These are phyloP conservation scores for Mortierella sp. DNA, from an alignment of 371 early-diverging fungal genomes.

Conservation along the genomic window DNA sequence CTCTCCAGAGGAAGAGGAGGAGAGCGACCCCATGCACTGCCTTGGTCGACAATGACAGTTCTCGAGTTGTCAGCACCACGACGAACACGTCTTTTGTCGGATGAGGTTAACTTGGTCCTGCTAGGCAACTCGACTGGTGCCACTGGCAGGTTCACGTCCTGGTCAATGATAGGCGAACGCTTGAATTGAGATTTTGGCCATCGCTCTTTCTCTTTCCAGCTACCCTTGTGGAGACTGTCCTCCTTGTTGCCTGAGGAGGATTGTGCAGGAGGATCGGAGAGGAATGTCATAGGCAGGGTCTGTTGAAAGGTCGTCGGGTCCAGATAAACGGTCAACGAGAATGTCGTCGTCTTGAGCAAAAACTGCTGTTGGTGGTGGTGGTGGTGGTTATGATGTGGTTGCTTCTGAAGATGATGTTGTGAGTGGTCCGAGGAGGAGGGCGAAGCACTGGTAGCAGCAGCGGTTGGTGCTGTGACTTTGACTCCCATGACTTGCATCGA, in stretches of 20 bases:
- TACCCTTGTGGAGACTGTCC: not conserved
- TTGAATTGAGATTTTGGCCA: not conserved
- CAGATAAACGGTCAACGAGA: constrained; percentile 36
- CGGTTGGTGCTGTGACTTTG: constrained; percentile 4
- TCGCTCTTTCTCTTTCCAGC: not conserved
- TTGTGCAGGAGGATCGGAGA: constrained; percentile 18
- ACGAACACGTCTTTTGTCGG: not conserved
- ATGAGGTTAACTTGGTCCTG: not conserved
- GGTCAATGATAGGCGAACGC: not conserved
- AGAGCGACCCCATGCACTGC: not conserved
- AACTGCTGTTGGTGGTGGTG: constrained; percentile 9
- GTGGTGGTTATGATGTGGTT: not conserved
- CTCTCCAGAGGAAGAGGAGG: not conserved
- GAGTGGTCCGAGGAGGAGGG: not conserved
- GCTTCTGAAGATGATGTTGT: constrained; percentile 14
- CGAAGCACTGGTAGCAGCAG: not conserved
- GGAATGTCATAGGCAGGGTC: constrained; percentile 20
- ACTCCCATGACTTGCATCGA: constrained; percentile 36
- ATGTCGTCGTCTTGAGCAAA: constrained; percentile 9
- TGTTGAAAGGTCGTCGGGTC: constrained; percentile 21
- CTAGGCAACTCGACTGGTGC: not conserved
- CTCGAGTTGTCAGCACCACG: not conserved
- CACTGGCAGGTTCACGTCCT: not conserved
- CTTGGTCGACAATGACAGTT: not conserved
- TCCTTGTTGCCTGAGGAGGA: not conserved